Evolutionary conservation across 1,139 yeast genomes (phyloP).

Genomic region (Meyerozyma carpophila): DNA sequence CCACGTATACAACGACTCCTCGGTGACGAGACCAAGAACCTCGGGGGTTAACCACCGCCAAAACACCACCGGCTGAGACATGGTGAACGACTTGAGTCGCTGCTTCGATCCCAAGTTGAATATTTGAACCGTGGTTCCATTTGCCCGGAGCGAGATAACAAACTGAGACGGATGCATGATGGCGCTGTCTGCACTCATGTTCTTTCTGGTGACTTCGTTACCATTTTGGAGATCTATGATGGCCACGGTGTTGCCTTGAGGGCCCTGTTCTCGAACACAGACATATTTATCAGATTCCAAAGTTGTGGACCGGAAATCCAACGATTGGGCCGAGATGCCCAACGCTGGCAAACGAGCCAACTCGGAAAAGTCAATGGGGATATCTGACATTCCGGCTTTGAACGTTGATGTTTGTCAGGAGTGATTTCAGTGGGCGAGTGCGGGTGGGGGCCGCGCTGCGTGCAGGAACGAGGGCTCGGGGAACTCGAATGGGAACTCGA

Average conservation of each 20-base stretch:
- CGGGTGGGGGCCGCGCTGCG: not conserved
- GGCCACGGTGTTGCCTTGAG: constrained; percentile 82
- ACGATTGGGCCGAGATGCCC: constrained; percentile 77
- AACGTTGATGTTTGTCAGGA: constrained; percentile 1
- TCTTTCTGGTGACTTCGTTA: constrained; percentile 72
- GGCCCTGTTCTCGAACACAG: constrained; percentile 76
- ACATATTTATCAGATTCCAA: constrained; percentile 89
- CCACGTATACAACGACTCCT: constrained; percentile 72
- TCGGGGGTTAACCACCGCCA: constrained; percentile 90
- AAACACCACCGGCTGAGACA: constrained; percentile 85
- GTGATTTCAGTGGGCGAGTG: constrained; percentile 1
- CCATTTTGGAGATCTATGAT: constrained; percentile 79
- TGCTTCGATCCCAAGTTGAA: constrained; percentile 86
- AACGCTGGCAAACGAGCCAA: constrained; percentile 79
- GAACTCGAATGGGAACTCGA: too few species aligned
- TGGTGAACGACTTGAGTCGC: constrained; percentile 80
- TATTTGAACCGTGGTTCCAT: constrained; percentile 92
- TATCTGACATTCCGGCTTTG: constrained; percentile 40
- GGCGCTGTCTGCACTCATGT: constrained; percentile 97
- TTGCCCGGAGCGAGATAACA: constrained; percentile 91
- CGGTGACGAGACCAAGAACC: constrained; percentile 81
- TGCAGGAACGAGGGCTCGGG: not conserved
- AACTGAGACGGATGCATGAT: constrained; percentile 89
- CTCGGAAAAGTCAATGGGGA: constrained; percentile 96
- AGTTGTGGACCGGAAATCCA: constrained; percentile 91